Base-by-base conservation (phyloP, 2,329 filamentous ascomycete genomes). In the Colletotrichum karsti region DNA sequence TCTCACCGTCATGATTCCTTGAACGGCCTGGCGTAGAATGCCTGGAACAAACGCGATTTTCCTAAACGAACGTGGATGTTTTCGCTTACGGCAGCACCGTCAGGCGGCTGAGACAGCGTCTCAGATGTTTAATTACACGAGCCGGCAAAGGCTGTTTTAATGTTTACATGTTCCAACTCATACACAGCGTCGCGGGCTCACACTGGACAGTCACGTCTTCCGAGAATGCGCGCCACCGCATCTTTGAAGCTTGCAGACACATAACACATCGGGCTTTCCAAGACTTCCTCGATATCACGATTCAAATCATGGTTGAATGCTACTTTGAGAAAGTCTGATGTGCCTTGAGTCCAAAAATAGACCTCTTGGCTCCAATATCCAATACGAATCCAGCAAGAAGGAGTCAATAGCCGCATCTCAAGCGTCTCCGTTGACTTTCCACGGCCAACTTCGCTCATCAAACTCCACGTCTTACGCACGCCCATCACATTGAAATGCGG, bases 101-200 rank as follows among this genome's bases (percentile, higher is more conserved):
- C 44, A 58, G 62, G 53, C 30, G 33, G 13, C 30, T 54, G 53
- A 67, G 53, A 64, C 64, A 10, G 15, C 12, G 64, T 64, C 64
- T 67, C 60, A 48, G 13, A 67, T 39, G 60, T 67, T 54, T 64
- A 48, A 67, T 67, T 64, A 30, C 53, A 33, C 42, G 12, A 41
- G 57, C 20, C 33, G 10, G 22, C 37, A 39, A n/a, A 24, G 53
- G 28, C 44, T 46, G 44, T 13, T 24, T 39, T 24, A 12, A 18
- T 67, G 53, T 63, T 50, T 53, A 24, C 59, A 44, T 62, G 8
- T 67, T 54, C 30, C 37, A 46, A 22, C 22, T 2, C 22, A 12
- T 7, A 18, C 33, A 12, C 51, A 18, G 50, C 20, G 18, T 53
- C 22, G 12, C 15, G 37, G n/a, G 50, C 46, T 4, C 18, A 15